Base-by-base conservation (phyloP, 495 filamentous ascomycete genomes). In the Haplographium delicatum region DNA sequence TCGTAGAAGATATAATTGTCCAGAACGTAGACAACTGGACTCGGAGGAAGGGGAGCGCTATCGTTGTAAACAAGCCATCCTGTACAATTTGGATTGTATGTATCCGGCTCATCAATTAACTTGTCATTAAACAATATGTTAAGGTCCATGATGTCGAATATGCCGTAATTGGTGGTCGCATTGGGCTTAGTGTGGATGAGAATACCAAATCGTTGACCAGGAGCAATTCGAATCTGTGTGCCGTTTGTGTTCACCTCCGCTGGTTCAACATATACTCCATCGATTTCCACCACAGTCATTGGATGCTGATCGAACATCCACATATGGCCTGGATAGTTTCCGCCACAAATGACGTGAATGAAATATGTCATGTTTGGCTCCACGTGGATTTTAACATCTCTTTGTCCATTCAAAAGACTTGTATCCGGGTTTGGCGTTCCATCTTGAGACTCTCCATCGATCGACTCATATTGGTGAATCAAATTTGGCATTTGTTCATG, bases 331-430 rank as follows among this genome's bases (percentile, higher is more conserved):
- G 78, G 75, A 59, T 86, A 86, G 8, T 82, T 81, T 2, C 76
- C 82, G 2, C 43, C 27, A 60, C 90, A 90, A 59, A 88, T 67
- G 48, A 91, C 70, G 11, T 83, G 81, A 58, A 95, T 72, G 9
- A 90, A 67, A 51, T 95, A 95, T 0, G 85, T 93, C 58, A 81
- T 89, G 6, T 79, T 80, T 0, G 88, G 78, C 43, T 79, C 51
- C 0, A 88, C 73, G 1, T 66, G 38, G 15, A 88, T 51, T 16
- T 67, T 75, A 7, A 70, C 57, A 50, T 81, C 73, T 54, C 70
- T 55, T 1, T 72, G 72, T 25, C 87, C 88, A 52, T 90, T 89
- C 62, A 89, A 78, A 23, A 89, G 59, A 0, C 80, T 78, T 1
- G 80, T 69, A 39, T 88, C 64, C 0, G 86, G 84, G 3, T 86